Percentiles rank a stretch among this genome's conserved stretches.
Evolutionary conservation across 2,329 filamentous ascomycete genomes (phyloP).

Genomic region (Colletotrichum eremochloae): DNA sequence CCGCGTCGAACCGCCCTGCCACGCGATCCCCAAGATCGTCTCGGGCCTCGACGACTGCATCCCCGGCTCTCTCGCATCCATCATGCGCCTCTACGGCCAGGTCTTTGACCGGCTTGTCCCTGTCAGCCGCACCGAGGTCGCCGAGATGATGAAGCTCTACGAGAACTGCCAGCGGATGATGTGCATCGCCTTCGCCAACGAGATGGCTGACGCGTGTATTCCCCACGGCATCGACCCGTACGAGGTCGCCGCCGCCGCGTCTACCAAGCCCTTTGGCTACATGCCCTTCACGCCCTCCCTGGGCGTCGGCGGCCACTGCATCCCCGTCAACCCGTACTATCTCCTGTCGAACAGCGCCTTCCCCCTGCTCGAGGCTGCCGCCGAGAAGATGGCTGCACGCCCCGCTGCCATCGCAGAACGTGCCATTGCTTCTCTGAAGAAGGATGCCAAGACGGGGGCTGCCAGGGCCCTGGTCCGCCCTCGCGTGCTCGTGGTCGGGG

Average conservation of each 20-base stretch:
- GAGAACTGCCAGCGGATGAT: constrained; percentile 61
- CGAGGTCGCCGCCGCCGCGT: constrained; percentile 55
- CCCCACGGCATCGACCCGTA: constrained; percentile 53
- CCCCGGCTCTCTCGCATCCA: constrained; percentile 51
- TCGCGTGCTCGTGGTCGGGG: constrained; percentile 49
- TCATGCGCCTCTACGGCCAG: constrained; percentile 53
- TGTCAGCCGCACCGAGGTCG: constrained; percentile 57
- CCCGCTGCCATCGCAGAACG: constrained; percentile 49
- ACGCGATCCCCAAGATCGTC: constrained; percentile 58
- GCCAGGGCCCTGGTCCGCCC: constrained; percentile 39
- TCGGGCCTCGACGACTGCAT: constrained; percentile 54
- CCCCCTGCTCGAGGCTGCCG: constrained; percentile 54
- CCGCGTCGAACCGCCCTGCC: constrained; percentile 47
- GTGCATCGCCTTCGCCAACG: constrained; percentile 57
- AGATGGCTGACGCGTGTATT: constrained; percentile 58
- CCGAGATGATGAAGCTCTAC: constrained; percentile 61
- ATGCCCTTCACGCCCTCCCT: constrained; percentile 53
- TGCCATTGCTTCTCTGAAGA: constrained; percentile 6
- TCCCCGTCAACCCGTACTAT: constrained; percentile 59
- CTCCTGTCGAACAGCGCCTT: constrained; percentile 54
- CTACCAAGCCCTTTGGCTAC: constrained; percentile 57
- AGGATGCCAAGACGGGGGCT: background rate
- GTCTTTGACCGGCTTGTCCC: constrained; percentile 56
- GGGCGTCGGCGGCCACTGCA: constrained; percentile 60
- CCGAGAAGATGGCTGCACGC: constrained; percentile 50